phyloP scores from a whole-genome alignment of 495 filamentous ascomycete genomes.

The Penicillium psychrofluorescens region DNA sequence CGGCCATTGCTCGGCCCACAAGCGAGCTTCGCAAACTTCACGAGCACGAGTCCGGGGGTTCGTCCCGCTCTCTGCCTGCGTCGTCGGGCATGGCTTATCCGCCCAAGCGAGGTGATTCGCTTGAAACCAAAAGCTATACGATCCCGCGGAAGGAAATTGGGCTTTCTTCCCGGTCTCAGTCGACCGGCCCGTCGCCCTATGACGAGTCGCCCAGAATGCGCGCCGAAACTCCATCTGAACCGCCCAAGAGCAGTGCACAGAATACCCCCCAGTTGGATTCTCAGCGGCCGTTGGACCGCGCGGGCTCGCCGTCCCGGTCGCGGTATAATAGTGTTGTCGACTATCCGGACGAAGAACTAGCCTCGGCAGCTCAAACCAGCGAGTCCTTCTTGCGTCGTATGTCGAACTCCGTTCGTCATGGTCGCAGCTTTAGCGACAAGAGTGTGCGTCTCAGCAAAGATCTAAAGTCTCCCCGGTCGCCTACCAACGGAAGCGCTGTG shows the following conservation, averaged over 20 bases:
- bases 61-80: constrained; percentile 26
- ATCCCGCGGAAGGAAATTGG: constrained; percentile 28
- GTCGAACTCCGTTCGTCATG: constrained; percentile 88
- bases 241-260: constrained; percentile 26
- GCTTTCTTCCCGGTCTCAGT: constrained; percentile 16
- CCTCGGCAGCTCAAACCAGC: constrained; percentile 58
- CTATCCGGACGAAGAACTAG: constrained; percentile 89
- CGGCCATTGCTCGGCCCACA: constrained; percentile 26
- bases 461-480: constrained; percentile 64
- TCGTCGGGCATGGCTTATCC: constrained; percentile 23
- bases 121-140: constrained; percentile 33
- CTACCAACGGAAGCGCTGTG: constrained; percentile 57
- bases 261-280: constrained; percentile 38
- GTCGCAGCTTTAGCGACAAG: constrained; percentile 78
- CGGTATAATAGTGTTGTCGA: constrained; percentile 69
- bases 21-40: constrained; percentile 32
- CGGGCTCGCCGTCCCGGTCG: constrained; percentile 59
- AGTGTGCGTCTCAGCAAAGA: constrained; percentile 42
- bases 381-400: constrained; percentile 76
- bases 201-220: constrained; percentile 49
- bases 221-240: constrained; percentile 38
- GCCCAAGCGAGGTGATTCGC: constrained; percentile 53
- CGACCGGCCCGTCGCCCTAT: constrained; percentile 6
- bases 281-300: constrained; percentile 25
- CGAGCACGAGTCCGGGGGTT: constrained; percentile 32